Evolutionary conservation across 345 rosid species (phyloP).

Genomic region (Citrus cavaleriei): DNA sequence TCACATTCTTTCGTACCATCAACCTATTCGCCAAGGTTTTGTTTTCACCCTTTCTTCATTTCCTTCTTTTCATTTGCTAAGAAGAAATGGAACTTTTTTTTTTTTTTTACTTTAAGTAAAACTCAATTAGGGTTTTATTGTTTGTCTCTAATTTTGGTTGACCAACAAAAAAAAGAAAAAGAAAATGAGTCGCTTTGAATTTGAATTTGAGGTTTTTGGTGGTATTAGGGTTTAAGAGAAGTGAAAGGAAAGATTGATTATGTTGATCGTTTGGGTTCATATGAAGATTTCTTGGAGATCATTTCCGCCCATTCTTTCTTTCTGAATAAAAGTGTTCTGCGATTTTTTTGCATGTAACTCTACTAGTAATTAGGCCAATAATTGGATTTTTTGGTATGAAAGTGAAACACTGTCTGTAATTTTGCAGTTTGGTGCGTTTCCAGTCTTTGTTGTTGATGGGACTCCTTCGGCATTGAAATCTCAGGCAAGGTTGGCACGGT

Average conservation of each 20-base stretch:
- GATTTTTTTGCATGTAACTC: too few relatives aligned
- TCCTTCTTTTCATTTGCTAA: background rate
- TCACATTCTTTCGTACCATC: constrained; percentile 86
- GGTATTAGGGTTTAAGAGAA: background rate
- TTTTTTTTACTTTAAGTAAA: background rate
- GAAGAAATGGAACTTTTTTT: background rate
- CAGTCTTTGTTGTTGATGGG: constrained; percentile 84
- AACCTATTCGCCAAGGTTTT: constrained; percentile 80
- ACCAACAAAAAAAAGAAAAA: too few relatives aligned
- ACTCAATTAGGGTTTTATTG: background rate
- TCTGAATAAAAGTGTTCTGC: background rate
- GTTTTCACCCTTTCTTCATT: background rate
- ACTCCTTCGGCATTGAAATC: constrained; percentile 83
- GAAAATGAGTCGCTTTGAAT: background rate
- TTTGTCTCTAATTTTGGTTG: background rate
- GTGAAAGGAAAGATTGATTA: background rate
- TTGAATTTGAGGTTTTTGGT: background rate
- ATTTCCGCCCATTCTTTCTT: background rate
- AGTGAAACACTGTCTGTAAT: background rate
- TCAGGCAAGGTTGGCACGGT: constrained; percentile 59
- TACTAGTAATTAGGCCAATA: background rate
- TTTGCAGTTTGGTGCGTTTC: constrained; percentile 85
- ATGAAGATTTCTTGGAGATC: background rate
- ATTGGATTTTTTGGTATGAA: background rate
- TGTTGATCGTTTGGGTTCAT: background rate